These are phyloP conservation scores for Blumeria graminis DNA, from an alignment of 2,329 filamentous ascomycete species.

Conservation along the genomic window DNA sequence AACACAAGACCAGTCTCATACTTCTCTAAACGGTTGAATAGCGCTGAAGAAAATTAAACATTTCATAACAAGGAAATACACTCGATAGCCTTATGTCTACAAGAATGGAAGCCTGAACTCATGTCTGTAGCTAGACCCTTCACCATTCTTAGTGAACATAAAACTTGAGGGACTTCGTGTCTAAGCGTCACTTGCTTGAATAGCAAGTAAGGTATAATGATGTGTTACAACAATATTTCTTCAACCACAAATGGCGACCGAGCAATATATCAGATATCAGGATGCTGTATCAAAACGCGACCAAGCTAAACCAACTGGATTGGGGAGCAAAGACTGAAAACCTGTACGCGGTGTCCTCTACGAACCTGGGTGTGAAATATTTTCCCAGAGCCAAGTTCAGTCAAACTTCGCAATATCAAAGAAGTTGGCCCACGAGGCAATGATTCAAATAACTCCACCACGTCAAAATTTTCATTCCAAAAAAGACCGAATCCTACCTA, in stretches of 20 bases:
- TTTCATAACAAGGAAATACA: neutral
- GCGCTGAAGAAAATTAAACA: neutral
- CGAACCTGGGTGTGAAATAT: no score
- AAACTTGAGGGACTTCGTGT: neutral
- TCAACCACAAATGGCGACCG: neutral
- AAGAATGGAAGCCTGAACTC: neutral
- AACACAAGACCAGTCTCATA: neutral
- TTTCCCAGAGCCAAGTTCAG: no score
- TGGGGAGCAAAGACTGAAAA: no score
- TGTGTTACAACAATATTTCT: neutral
- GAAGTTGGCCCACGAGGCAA: no score
- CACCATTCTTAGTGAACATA: neutral
- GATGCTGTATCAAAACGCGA: no score
- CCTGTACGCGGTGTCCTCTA: no score
- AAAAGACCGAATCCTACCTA: no score
- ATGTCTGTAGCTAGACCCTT: neutral
- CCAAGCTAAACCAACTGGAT: no score
- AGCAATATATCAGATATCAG: no score
- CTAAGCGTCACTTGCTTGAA: neutral
- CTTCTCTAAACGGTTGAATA: neutral
- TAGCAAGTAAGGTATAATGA: neutral
- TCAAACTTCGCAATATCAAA: no score
- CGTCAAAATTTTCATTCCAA: no score
- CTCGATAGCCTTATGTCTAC: neutral
- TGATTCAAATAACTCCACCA: no score